These are phyloP conservation scores for Clarireedia hainanense DNA, from an alignment of 2,329 filamentous ascomycete genomes.

Conservation along the genomic window DNA sequence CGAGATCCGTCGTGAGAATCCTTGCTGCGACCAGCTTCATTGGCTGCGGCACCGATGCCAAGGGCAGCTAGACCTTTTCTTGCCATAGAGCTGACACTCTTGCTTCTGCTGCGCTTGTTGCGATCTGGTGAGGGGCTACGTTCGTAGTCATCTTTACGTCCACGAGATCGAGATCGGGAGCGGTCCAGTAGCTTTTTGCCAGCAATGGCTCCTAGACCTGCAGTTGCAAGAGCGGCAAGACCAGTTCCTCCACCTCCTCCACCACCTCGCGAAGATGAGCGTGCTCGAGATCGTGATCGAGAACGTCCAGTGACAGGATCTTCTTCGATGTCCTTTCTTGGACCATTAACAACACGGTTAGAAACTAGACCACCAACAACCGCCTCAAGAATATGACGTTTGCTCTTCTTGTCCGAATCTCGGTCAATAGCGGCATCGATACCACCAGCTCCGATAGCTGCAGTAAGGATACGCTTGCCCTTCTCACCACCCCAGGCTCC, in stretches of 20 bases:
- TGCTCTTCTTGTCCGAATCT: constrained; percentile 65
- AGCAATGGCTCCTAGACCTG: constrained; percentile 51
- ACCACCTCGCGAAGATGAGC: constrained; percentile 42
- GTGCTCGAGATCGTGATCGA: constrained; percentile 60
- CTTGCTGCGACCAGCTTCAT: constrained; percentile 14
- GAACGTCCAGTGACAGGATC: constrained; percentile 47
- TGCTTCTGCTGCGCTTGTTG: constrained; percentile 50
- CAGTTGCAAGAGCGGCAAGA: constrained; percentile 56
- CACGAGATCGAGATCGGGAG: constrained; percentile 38
- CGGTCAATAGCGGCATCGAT: constrained; percentile 67
- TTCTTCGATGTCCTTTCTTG: constrained; percentile 50
- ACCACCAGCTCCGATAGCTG: constrained; percentile 76
- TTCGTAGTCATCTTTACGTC: constrained; percentile 26
- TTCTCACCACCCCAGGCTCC: constrained; percentile 88
- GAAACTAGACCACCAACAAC: constrained; percentile 83
- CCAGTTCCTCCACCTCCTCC: constrained; percentile 40
- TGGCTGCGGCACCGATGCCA: constrained; percentile 44
- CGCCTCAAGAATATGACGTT: constrained; percentile 76
- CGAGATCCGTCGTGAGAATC: constrained; percentile 18
- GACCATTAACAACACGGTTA: constrained; percentile 78
- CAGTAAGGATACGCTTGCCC: constrained; percentile 83
- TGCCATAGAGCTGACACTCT: constrained; percentile 56
- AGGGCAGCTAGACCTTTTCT: constrained; percentile 55
- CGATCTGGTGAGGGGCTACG: constrained; percentile 22
- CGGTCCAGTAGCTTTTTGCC: constrained; percentile 53